phyloP scores from a whole-genome alignment of 208 protist genomes.

The Vickermania ingenoplastis region DNA sequence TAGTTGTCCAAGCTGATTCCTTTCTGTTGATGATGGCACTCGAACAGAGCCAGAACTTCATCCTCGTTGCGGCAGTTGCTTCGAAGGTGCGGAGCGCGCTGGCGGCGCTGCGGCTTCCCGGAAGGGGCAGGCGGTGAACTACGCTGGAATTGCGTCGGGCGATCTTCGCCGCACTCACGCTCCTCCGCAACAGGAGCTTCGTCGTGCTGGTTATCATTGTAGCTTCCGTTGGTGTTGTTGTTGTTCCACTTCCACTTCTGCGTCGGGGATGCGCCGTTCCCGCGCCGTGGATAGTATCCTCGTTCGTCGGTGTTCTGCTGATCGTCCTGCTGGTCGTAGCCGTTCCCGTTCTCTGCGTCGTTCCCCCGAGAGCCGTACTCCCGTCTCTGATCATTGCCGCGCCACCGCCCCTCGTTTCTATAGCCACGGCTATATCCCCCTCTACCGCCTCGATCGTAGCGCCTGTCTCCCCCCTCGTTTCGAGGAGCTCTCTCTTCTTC shows the following conservation, averaged over 20 bases:
- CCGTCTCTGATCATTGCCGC: slow-evolving; percentile 13
- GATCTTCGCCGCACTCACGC: not conserved
- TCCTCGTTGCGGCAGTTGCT: slow-evolving; percentile 62
- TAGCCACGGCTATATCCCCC: not conserved
- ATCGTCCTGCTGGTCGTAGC: not conserved
- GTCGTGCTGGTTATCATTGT: slow-evolving; percentile 3
- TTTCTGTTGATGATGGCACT: slow-evolving; percentile 57
- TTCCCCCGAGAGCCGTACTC: not conserved
- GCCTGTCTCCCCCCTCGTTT: not conserved
- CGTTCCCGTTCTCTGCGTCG: slow-evolving; percentile 10
- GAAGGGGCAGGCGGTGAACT: not conserved
- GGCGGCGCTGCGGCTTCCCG: slow-evolving; percentile 3
- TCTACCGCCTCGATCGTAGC: not conserved
- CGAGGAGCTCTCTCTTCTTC: too few species aligned
- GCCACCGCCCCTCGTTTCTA: not conserved
- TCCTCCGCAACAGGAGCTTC: not conserved
- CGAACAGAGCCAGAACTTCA: slow-evolving; percentile 63
- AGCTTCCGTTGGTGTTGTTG: slow-evolving; percentile 4
- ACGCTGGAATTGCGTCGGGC: not conserved
- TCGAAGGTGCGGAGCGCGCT: slow-evolving; percentile 60
- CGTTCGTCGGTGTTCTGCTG: slow-evolving; percentile 5
- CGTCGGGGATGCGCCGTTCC: slow-evolving; percentile 6
- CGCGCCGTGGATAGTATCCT: slow-evolving; percentile 9
- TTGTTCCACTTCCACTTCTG: slow-evolving; percentile 3
- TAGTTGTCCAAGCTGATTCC: slow-evolving; percentile 84